These are phyloP conservation scores for Capsicum pubescens DNA, from an alignment of 257 asterid species.

Conservation along the genomic window DNA sequence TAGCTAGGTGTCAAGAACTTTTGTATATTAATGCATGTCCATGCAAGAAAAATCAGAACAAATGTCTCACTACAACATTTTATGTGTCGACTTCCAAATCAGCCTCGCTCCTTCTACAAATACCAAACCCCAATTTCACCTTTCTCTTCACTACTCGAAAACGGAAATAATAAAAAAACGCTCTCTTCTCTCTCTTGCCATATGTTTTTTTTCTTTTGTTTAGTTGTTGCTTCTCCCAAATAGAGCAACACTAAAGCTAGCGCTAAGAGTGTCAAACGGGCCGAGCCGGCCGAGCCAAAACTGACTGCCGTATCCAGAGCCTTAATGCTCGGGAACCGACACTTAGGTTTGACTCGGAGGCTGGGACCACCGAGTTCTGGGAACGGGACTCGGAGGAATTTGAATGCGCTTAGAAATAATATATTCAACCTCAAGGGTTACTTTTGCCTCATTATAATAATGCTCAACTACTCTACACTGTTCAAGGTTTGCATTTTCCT, in stretches of 20 bases:
- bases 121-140: background rate
- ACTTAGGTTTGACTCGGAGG: constrained; percentile 40
- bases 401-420: constrained; percentile 49
- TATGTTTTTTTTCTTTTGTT: constrained; percentile 34
- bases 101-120: constrained; percentile 10
- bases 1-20: constrained; percentile 17
- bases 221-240: constrained; percentile 41
- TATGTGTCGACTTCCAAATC: background rate
- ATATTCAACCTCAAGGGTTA: constrained; percentile 53
- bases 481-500: constrained; percentile 40
- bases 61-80: constrained; percentile 17
- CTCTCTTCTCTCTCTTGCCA: constrained; percentile 27
- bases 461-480: constrained; percentile 52
- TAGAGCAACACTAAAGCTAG: constrained; percentile 43
- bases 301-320: constrained; percentile 50
- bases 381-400: constrained; percentile 36
- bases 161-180: background rate
- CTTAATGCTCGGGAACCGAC: constrained; percentile 52
- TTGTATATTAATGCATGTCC: constrained; percentile 35
- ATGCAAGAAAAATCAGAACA: background rate
- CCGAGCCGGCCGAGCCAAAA: constrained; percentile 47
- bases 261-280: too few relatives aligned
- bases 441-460: constrained; percentile 55
- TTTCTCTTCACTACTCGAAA: background rate
- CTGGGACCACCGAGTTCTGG: constrained; percentile 58